These are phyloP conservation scores for Coccomyxa sp. DNA, from an alignment of 139 green algal species.

Conservation along the genomic window DNA sequence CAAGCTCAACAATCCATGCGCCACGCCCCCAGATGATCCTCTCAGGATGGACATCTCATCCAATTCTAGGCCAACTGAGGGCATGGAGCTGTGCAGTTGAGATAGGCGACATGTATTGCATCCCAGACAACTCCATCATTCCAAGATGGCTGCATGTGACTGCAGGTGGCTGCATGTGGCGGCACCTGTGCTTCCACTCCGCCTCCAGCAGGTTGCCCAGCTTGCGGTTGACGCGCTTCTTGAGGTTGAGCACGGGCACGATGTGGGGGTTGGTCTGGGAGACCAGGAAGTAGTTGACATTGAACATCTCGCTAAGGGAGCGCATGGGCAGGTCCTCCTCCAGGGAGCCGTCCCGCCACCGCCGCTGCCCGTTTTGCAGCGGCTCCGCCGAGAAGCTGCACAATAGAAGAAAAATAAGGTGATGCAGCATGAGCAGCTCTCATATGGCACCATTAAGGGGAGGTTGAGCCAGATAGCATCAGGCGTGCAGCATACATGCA, in stretches of 20 bases:
- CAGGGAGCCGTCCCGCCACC: constrained; percentile 75
- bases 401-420: too few species aligned
- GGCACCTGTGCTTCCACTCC: constrained; percentile 83
- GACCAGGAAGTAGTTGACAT: constrained; percentile 93
- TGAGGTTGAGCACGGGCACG: constrained; percentile 79
- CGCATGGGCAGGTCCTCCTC: constrained; percentile 80
- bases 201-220: constrained; percentile 69
- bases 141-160: not conserved
- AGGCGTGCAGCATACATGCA: too few species aligned
- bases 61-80: not conserved
- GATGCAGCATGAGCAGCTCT: too few species aligned
- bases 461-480: too few species aligned
- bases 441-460: too few species aligned
- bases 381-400: constrained; percentile 23
- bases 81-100: not conserved
- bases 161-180: not conserved
- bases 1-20: not conserved
- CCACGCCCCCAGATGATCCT: not conserved
- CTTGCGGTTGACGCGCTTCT: constrained; percentile 53
- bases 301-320: constrained; percentile 86
- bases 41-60: not conserved
- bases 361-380: constrained; percentile 27
- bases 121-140: not conserved
- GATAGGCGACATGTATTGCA: not conserved
- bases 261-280: constrained; percentile 89